Evolutionary conservation across 2,329 filamentous ascomycete genomes (phyloP).

Genomic region (Arachnopeziza araneosa): DNA sequence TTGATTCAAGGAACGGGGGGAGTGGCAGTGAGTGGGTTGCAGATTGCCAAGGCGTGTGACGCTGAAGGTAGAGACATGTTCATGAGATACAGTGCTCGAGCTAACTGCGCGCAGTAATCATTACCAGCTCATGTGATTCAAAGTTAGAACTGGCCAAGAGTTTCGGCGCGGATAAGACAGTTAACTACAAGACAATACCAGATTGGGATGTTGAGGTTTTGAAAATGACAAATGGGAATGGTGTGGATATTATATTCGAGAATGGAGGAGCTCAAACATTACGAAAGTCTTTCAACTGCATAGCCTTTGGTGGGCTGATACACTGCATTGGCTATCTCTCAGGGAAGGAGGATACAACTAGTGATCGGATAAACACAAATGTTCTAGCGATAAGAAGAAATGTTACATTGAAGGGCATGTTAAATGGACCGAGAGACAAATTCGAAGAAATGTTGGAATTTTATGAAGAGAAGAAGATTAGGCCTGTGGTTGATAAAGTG

Average conservation of each 20-base stretch:
- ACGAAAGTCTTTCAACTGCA: conserved; percentile 45
- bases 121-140: conserved; percentile 49
- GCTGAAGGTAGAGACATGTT: conserved; percentile 34
- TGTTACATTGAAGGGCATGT: conserved; percentile 46
- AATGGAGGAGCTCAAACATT: conserved; percentile 48
- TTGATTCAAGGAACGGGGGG: conserved; percentile 51
- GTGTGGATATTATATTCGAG: conserved; percentile 52
- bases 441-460: conserved; percentile 50
- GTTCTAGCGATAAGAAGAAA: conserved; percentile 40
- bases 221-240: conserved; percentile 38
- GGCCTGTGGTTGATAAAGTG: conserved; percentile 42
- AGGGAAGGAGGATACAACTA: conserved; percentile 48
- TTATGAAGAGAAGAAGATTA: conserved; percentile 40
- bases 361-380: conserved; percentile 54
- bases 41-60: conserved; percentile 42
- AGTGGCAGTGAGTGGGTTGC: conserved; percentile 45
- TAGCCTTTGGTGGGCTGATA: conserved; percentile 51
- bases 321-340: conserved; percentile 45
- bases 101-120: conserved; percentile 33
- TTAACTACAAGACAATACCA: conserved; percentile 50
- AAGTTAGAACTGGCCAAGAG: conserved; percentile 42
- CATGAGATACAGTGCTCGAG: not conserved
- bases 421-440: conserved; percentile 54
- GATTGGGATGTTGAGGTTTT: conserved; percentile 47
- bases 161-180: conserved; percentile 45